Base-by-base conservation (phyloP, 129 eudicot genomes). In the Artemisia annua region DNA sequence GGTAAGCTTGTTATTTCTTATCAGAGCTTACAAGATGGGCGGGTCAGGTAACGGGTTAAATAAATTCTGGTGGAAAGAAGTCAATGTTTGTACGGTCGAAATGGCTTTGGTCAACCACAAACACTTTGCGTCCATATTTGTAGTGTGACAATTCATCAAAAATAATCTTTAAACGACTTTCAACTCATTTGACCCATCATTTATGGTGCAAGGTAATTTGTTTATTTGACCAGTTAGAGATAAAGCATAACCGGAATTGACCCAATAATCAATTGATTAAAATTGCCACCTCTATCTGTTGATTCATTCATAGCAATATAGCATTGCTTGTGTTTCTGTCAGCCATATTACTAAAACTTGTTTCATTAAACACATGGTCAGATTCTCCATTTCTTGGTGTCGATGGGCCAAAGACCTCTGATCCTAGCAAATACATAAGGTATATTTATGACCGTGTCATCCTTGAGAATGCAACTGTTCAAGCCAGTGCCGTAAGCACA, bases 381-480 rank as follows among this genome's bases (percentile, higher is more conserved):
- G 22, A 20, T 20, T 20, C 89, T 20, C 22, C 22, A 20, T 20
- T 20, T 20, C 22, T 20, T 20, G 22, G 97, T 50, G 88, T 84
- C 52, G 98, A 93, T 86, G 98, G 98, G 48, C 98, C 98, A 50
- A 93, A 93, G 82, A 90, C 98, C 2, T 69, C 90, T 16, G 98
- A 93, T 80, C 98, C 98, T 5, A 93, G 96, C 81, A 93, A 93
- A 77, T 93, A 78, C 76, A 93, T 93, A 68, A 85, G 98, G 20
- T 93, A 93, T 80, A 93, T 93, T 48, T 90, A 93, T 63, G 90
- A 93, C 74, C 88, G 98, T 8, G 92, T 93, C 75, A 93, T 93
- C 68, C 96, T 93, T 69, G 98, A 93, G 80, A 93, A 93, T 79
- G 97, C 98, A 64, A 89, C 98, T 72, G 97, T 93, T 56, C 85